These are phyloP conservation scores for Phytopythium boreale DNA, from an alignment of 352 stramenopile species.

Conservation along the genomic window DNA sequence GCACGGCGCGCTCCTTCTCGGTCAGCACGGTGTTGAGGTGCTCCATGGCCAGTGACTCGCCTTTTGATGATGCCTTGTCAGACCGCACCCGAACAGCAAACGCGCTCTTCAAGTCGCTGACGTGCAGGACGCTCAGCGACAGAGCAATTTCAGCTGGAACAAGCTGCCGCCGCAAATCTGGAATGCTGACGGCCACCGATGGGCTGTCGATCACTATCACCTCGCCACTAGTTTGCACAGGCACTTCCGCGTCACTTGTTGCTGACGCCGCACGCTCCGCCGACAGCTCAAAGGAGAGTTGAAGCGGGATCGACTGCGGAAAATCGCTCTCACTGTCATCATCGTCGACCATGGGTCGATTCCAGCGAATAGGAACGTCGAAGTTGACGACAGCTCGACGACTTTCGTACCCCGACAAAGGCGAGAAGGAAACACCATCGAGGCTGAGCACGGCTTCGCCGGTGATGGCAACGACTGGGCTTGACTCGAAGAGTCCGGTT, in stretches of 20 bases:
- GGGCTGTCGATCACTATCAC: too few relatives aligned
- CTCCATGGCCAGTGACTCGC: background rate
- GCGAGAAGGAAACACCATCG: background rate
- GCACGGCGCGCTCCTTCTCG: background rate
- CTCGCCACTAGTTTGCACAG: background rate
- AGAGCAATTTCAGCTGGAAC: background rate
- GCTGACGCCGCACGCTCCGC: background rate
- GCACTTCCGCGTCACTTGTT: background rate
- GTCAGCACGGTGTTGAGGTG: background rate
- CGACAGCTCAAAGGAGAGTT: background rate
- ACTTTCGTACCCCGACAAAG: background rate
- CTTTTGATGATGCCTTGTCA: background rate
- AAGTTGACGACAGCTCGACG: conserved; percentile 8
- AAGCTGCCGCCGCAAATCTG: background rate
- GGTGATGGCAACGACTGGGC: background rate
- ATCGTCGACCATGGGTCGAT: background rate
- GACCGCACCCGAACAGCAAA: background rate
- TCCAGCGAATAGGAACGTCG: conserved; percentile 2
- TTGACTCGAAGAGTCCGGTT: background rate
- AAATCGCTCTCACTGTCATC: background rate
- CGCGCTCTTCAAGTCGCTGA: background rate
- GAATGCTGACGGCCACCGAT: background rate
- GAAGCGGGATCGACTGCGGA: background rate
- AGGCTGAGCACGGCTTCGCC: background rate
- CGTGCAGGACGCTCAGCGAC: background rate